Percentiles rank a stretch among this genome's conserved stretches.
Conservation (phyloP, 805 yeast genomes). For the Sugiyamaella chiloensis region DNA sequence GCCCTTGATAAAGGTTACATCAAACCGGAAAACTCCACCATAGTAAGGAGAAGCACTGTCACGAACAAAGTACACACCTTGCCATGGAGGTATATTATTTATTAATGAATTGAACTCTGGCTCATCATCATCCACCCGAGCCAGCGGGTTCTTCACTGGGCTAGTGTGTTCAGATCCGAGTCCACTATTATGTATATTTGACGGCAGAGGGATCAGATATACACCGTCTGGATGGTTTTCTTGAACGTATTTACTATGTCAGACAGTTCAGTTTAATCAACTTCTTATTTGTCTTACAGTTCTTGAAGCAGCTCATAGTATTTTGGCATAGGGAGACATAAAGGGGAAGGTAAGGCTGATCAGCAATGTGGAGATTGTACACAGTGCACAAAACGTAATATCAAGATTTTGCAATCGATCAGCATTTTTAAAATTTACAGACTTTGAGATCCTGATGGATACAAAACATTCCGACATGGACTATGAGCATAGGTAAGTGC, state of each 20-base stretch:
- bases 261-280: not conserved
- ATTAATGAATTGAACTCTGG: not conserved
- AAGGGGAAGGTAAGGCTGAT: no score
- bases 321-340: no score
- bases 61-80: conserved; percentile 15
- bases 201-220: conserved; percentile 14
- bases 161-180: conserved; percentile 1
- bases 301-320: conserved; percentile 6
- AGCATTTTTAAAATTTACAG: no score
- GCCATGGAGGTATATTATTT: conserved; percentile 14
- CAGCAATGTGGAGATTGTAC: no score
- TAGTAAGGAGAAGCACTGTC: conserved; percentile 1
- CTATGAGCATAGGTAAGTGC: no score
- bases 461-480: no score
- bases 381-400: no score
- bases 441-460: no score
- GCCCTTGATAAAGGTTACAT: conserved; percentile 9
- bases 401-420: no score
- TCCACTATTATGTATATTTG: conserved; percentile 6
- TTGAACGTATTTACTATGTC: conserved; percentile 12
- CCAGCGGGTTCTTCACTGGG: conserved; percentile 3
- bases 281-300: not conserved
- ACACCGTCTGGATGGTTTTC: conserved; percentile 11
- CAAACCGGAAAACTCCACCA: conserved; percentile 15
- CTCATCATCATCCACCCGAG: not conserved